phyloP scores from a whole-genome alignment of 2,329 filamentous ascomycete genomes.

The Rutstroemia sydowiana region DNA sequence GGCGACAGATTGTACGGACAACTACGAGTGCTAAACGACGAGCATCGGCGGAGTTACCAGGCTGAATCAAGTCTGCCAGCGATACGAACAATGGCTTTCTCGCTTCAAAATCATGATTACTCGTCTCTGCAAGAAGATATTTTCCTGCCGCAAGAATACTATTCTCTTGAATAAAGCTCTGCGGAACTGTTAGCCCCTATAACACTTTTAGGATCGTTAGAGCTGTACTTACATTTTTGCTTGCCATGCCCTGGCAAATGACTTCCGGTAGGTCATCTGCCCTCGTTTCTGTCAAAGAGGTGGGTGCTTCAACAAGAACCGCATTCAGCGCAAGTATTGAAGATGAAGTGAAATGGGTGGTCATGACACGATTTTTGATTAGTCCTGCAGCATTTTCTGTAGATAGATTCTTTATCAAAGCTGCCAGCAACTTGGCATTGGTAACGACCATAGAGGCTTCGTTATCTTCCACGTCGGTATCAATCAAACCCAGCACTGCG shows the following conservation, averaged over 20 bases:
- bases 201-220: not conserved
- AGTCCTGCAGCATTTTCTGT: conserved; percentile 55
- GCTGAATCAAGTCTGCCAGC: conserved; percentile 66
- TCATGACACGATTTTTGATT: conserved; percentile 69
- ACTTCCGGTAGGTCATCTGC: conserved; percentile 68
- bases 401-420: conserved; percentile 79
- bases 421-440: conserved; percentile 82
- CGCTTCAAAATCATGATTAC: conserved; percentile 63
- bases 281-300: conserved; percentile 58
- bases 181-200: conserved; percentile 19
- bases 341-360: conserved; percentile 64
- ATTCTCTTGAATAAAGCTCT: conserved; percentile 84
- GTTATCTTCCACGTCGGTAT: conserved; percentile 69
- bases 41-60: conserved; percentile 72
- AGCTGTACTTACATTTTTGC: conserved; percentile 59
- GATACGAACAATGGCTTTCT: conserved; percentile 75
- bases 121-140: conserved; percentile 65
- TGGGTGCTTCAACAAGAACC: conserved; percentile 72
- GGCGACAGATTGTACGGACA: conserved; percentile 73
- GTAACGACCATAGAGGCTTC: conserved; percentile 79
- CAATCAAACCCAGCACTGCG: conserved; percentile 82
- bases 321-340: conserved; percentile 86
- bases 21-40: conserved; percentile 82
- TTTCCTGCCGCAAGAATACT: conserved; percentile 86
- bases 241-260: conserved; percentile 71